Base-by-base conservation (phyloP, 2,329 filamentous ascomycete genomes). In the Colletotrichum incanum region DNA sequence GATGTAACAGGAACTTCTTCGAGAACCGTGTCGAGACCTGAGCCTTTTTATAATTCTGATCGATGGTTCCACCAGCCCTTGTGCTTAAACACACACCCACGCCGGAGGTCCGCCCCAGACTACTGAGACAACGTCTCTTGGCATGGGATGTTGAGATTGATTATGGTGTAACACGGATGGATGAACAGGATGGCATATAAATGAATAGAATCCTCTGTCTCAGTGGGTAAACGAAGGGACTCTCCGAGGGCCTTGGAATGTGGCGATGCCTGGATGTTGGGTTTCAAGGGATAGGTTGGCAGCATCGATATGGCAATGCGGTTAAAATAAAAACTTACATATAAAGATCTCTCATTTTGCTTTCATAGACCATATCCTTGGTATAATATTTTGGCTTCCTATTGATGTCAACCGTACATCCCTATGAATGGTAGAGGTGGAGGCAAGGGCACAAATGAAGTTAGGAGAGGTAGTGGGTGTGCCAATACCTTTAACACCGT, bases 71-170 rank as follows among this genome's bases (percentile, higher is more conserved):
- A 14, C 56, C 37, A 16, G 56, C n/a, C 14, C 14, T 26, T 16
- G 26, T 31, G 23, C n/a, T 18, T n/a, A 6, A 28, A 54, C 20
- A 43, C 23, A 49, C 23, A 34, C 37, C 18, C 23, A 26, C 26
- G 61, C 26, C 61, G 61, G 37, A 55, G 49, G 61, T 64, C 61
- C 61, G 61, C 52, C 26, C 34, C 34, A 64, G 39, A 28, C 23
- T 6, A 45, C 26, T 54, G 61, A 64, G 61, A 64, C 61, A 64
- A 18, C 6, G 28, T 18, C 6, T 54, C 47, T 45, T 64, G 23
- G 50, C 26, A 5, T 5, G 18, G 49, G 26, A 45, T 55, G 61
- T 64, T 64, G 61, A 55, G 26, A 26, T 52, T 8, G 37, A 16
- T 39, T 28, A 26, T 31, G 26, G 12, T 16, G 49, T 16, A 23